Base-by-base conservation (phyloP, 306 rosid genomes). In the Acacia acuminata region DNA sequence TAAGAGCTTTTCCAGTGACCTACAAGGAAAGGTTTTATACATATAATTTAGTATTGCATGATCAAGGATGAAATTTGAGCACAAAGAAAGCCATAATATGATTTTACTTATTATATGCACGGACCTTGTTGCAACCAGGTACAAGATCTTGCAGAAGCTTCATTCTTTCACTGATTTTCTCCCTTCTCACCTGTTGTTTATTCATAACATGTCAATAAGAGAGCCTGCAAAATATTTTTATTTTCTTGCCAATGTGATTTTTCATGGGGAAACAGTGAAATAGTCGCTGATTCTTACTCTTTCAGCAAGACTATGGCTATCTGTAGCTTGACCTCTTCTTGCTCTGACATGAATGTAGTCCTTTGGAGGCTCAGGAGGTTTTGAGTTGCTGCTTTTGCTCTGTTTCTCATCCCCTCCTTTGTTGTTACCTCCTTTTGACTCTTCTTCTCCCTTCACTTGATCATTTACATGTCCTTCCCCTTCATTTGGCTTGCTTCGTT, bases 331-430 rank as follows among this genome's bases (percentile, higher is more conserved):
- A 45, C 99, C 99, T 70, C 99, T 90, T 88, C 99, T 90, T 66
- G 99, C 99, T 90, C 99, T 86, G 3, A 96, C 99, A 87, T 96
- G 99, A 88, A 96, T 96, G 79, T 92, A 96, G 79, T 94, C 99
- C 89, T 96, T 96, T 4, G 86, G 91, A 36, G 97, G 91, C 82
- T 96, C 99, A 10, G 91, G 86, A 66, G 92, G 90, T 71, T 94
- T 94, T 36, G 97, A 48, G 32, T 86, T 45, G n/a, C 24, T 44
- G 53, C 85, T 47, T 77, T 94, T 92, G 42, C 73, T 82, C 56
- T 86, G 90, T 67, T 88, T 90, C 70, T 90, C 94, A 27, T 93
- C 91, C 27, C 74, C 80, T 72, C 45, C 88, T 69, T 67, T 79
- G 79, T 60, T 79, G 10, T 50, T 61, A 75, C 76, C 84, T 20